Base-by-base conservation (phyloP, 805 yeast genomes). In the Candida xyloterini region DNA sequence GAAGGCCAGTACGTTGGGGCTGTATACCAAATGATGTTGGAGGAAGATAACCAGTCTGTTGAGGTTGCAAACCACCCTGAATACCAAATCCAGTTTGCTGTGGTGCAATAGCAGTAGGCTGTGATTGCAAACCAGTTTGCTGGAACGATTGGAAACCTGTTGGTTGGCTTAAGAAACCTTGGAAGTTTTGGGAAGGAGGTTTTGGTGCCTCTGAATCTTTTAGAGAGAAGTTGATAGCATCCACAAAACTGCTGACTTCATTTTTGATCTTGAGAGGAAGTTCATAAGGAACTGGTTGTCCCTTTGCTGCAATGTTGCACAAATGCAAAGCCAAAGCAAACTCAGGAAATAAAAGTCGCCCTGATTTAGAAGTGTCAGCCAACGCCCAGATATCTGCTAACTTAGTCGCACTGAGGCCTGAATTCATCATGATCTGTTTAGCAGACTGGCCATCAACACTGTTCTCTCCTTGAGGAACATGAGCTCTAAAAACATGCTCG, bases 291-390 rank as follows among this genome's bases (percentile, higher is more conserved):
- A 90, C 69, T 7, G 81, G 68, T 50, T 85, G 89, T 26, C 96
- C 95, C 52, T 77, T 79, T 51, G 86, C 70, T 0, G 83, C 84
- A 55, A 78, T 64, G 51, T 85, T 84, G 58, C 95, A 89, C 51
- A 91, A 70, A 61, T 89, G 91, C 71, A 91, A 79, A 13, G 96
- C 89, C 49, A 91, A 70, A 11, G 95, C 95, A 70, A 91, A 91
- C 62, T 91, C 97, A 2, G 98, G 98, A 58, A 90, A 91, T 52
- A 91, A 65, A 45, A 91, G 74, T 40, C 79, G 73, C 2, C 98
- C 98, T 7, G 93, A 81, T 53, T 79, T 83, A 52, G 81, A 84
- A 2, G 95, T 82, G 57, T 91, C 98, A n/a, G 95, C 76, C 42
- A 91, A 68, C 16, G 84, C 80, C 98, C 98, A 91, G 45, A 91